phyloP scores from a whole-genome alignment of 2,329 filamentous ascomycete genomes.

The Sporothrix phasma region DNA sequence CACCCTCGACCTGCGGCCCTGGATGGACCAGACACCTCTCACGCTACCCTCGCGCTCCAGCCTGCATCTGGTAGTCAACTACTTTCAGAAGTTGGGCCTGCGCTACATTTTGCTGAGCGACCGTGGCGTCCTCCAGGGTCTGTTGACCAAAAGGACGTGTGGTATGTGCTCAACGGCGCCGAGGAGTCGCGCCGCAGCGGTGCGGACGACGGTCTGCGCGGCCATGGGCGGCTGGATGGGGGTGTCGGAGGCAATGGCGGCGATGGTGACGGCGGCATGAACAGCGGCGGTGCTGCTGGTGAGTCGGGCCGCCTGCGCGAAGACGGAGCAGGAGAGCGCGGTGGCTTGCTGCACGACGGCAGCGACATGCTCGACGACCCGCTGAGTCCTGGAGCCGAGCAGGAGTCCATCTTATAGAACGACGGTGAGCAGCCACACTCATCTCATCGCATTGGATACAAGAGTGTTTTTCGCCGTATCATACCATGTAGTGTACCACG shows the following conservation, averaged over 20 bases:
- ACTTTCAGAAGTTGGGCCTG: slow-evolving; percentile 91
- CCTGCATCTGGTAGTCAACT: slow-evolving; percentile 76
- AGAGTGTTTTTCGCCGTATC: not conserved
- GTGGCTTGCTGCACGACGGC: slow-evolving; percentile 32
- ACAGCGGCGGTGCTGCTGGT: slow-evolving; percentile 16
- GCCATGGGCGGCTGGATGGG: not conserved
- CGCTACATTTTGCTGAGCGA: slow-evolving; percentile 85
- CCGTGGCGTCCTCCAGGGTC: slow-evolving; percentile 66
- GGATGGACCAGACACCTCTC: slow-evolving; percentile 98
- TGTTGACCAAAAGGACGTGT: slow-evolving; percentile 97
- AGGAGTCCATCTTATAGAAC: slow-evolving; percentile 13
- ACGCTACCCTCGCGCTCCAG: slow-evolving; percentile 69
- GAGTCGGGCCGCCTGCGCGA: slow-evolving; percentile 29
- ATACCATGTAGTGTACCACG: not conserved
- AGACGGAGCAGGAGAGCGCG: slow-evolving; percentile 32
- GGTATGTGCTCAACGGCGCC: slow-evolving; percentile 78
- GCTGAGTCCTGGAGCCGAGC: slow-evolving; percentile 18
- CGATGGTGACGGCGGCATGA: not conserved
- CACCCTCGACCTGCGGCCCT: slow-evolving; percentile 80
- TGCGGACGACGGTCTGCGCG: slow-evolving; percentile 46
- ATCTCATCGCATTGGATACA: too few species aligned
- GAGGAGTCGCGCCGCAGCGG: slow-evolving; percentile 46
- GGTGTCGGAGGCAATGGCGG: not conserved
- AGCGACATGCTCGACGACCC: slow-evolving; percentile 26
- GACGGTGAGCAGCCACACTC: not conserved